A percentile compares a stretch with the other conserved stretches of the same genome.
Conservation (phyloP, 2,329 filamentous ascomycete genomes). For the Eurotiales sp. region DNA sequence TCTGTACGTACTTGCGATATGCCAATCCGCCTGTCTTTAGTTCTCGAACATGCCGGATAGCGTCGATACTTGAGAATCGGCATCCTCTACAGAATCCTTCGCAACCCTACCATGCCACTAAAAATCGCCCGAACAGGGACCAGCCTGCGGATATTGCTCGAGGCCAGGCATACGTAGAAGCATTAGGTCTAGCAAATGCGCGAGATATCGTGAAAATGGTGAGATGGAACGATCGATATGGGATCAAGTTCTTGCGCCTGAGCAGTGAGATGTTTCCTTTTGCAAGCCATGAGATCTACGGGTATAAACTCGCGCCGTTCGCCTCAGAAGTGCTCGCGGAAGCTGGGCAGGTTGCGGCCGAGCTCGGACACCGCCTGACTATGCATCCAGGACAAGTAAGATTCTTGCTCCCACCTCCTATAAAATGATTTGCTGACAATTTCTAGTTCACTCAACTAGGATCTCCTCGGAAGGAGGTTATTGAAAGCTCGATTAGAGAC, state of each 20-base stretch:
- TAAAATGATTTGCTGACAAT: not conserved
- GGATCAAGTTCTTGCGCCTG: conserved; percentile 86
- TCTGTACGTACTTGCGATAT: conserved; percentile 85
- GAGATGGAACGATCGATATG: conserved; percentile 86
- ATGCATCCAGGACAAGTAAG: conserved; percentile 77
- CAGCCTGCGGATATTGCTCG: conserved; percentile 63
- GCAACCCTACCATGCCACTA: conserved; percentile 74
- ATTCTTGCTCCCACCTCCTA: too few relatives aligned
- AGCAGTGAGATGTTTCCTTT: conserved; percentile 98
- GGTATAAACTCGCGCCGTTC: conserved; percentile 80
- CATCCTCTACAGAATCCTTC: conserved; percentile 73
- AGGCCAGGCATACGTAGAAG: conserved; percentile 71
- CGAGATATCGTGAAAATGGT: conserved; percentile 81
- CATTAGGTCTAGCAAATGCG: conserved; percentile 75
- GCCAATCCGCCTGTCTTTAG: conserved; percentile 82
- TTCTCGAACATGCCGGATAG: conserved; percentile 85
- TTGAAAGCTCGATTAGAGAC: conserved; percentile 73
- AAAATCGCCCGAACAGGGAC: conserved; percentile 77
- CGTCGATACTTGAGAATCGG: conserved; percentile 84
- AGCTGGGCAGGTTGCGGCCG: conserved; percentile 69
- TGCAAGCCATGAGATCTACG: conserved; percentile 81
- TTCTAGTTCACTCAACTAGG: conserved; percentile 80
- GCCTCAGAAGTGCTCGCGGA: conserved; percentile 73
- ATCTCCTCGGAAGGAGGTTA: conserved; percentile 73
- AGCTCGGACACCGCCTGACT: conserved; percentile 79